Percentiles rank a stretch among this genome's conserved stretches.
phyloP scores from a whole-genome alignment of 2,329 filamentous ascomycete genomes.

The Apiospora pterosperma region DNA sequence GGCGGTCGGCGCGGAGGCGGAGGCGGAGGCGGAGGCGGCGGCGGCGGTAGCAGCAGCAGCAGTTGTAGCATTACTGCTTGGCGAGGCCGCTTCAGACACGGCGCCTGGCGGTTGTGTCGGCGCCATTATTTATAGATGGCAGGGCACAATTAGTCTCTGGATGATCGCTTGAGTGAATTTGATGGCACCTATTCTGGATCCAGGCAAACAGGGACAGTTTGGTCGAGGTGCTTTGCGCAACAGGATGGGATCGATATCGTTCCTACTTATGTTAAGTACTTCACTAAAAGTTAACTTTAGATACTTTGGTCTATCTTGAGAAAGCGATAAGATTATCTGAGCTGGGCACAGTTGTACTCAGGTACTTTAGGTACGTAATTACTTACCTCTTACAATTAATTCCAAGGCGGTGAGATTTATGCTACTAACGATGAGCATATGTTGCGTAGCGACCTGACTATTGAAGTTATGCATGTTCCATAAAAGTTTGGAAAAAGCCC shows the following conservation, averaged over 20 bases:
- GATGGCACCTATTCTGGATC: neutral
- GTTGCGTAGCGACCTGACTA: neutral
- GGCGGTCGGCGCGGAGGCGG: constrained; percentile 6
- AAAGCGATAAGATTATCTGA: neutral
- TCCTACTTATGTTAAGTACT: no score
- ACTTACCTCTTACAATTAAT: no score
- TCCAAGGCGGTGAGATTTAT: neutral
- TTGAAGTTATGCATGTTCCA: neutral
- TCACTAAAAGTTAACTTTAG: no score
- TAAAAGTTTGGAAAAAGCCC: neutral
- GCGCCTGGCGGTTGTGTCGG: neutral
- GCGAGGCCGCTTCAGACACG: neutral
- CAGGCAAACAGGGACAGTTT: neutral
- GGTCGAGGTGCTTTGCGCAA: neutral
- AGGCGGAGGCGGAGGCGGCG: constrained; percentile 8
- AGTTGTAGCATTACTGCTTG: constrained; percentile 6
- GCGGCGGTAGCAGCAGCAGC: constrained; percentile 10
- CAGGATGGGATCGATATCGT: neutral
- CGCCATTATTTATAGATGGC: neutral
- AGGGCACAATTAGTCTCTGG: neutral
- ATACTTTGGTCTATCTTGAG: neutral
- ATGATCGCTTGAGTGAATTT: neutral
- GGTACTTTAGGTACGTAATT: neutral
- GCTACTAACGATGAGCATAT: neutral
- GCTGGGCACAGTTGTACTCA: no score